phyloP scores from a whole-genome alignment of 1,284 basidiomycete species.

The Boletus semigastroideus region DNA sequence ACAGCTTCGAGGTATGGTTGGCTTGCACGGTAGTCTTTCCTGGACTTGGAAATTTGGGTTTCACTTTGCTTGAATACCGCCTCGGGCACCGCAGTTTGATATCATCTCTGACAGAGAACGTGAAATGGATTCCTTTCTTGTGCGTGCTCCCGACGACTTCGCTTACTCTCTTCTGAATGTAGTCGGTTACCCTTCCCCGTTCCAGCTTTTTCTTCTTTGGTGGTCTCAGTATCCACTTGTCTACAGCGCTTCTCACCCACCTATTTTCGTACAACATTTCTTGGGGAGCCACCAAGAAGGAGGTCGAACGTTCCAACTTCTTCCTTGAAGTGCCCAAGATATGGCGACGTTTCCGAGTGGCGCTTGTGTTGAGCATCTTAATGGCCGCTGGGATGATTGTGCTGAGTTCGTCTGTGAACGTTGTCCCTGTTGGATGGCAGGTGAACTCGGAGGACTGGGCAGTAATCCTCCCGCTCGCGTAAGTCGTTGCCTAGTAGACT shows the following conservation, averaged over 20 bases:
- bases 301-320: slow-evolving; percentile 81
- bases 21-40: slow-evolving; percentile 78
- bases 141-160: slow-evolving; percentile 38
- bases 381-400: slow-evolving; percentile 54
- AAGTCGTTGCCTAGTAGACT: slow-evolving; percentile 25
- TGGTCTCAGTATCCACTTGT: slow-evolving; percentile 73
- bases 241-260: slow-evolving; percentile 73
- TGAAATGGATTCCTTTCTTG: slow-evolving; percentile 81
- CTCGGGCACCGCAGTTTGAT: slow-evolving; percentile 57
- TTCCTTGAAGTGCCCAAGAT: slow-evolving; percentile 86
- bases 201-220: slow-evolving; percentile 83
- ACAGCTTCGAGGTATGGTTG: slow-evolving; percentile 75
- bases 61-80: slow-evolving; percentile 74
- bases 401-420: slow-evolving; percentile 39
- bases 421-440: slow-evolving; percentile 62
- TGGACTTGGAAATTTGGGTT: slow-evolving; percentile 68
- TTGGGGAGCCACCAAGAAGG: slow-evolving; percentile 81
- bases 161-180: slow-evolving; percentile 34
- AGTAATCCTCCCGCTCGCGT: slow-evolving; percentile 66
- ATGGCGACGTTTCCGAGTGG: slow-evolving; percentile 54
- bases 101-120: slow-evolving; percentile 56
- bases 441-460: slow-evolving; percentile 55
- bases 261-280: slow-evolving; percentile 83
- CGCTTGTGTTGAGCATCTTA: slow-evolving; percentile 54
- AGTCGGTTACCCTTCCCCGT: slow-evolving; percentile 1